Conservation (phyloP, 139 green algal genomes). For the Coelastrella sp. region DNA sequence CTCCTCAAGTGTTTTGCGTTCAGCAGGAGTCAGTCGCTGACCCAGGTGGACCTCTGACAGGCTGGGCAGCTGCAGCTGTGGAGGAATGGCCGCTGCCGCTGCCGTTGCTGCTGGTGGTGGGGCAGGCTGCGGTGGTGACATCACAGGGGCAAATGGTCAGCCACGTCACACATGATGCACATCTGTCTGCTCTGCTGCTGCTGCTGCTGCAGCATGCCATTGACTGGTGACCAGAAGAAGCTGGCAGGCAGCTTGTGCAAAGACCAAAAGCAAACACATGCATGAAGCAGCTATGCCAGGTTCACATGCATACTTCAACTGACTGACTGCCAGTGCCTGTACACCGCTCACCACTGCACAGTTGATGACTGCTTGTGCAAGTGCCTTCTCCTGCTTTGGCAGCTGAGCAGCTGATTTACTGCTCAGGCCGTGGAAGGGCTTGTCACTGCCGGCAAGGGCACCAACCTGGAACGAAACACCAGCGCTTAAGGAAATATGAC, state of each 20-base stretch:
- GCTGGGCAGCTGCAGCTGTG: background rate
- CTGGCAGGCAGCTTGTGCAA: background rate
- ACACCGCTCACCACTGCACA: background rate
- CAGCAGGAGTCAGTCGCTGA: conserved; percentile 5
- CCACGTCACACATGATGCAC: no score
- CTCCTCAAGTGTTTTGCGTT: background rate
- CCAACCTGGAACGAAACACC: conserved; percentile 2
- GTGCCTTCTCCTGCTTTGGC: conserved; percentile 5
- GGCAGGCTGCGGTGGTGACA: background rate
- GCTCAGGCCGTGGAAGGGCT: background rate
- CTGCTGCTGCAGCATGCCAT: background rate
- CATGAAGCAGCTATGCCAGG: no score
- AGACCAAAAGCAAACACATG: no score
- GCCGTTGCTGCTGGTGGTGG: background rate
- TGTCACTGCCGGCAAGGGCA: background rate
- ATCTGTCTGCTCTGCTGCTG: background rate
- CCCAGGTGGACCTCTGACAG: background rate
- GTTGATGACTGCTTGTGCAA: conserved; percentile 16
- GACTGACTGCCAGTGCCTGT: background rate
- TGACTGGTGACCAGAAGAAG: background rate
- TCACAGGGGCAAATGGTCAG: background rate
- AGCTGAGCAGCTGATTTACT: background rate
- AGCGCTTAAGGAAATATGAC: background rate
- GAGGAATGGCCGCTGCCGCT: background rate
- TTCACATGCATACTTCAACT: no score